Conservation (phyloP, 2,329 filamentous ascomycete species). For the Fusarium sp. region DNA sequence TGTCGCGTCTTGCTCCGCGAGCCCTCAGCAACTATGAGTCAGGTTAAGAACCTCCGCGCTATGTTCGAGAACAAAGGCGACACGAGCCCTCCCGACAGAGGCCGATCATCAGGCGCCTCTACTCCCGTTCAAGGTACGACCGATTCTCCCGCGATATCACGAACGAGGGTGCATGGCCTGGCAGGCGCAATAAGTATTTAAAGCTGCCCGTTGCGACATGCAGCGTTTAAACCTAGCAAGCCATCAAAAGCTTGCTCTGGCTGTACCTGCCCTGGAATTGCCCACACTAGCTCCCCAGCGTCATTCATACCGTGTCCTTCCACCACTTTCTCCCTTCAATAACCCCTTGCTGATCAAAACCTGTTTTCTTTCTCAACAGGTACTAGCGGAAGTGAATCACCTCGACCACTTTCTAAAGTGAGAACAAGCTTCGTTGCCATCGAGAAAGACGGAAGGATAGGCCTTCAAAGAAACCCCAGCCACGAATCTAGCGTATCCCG, state of each 20-base stretch:
- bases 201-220: constrained; percentile 20
- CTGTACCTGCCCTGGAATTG: constrained; percentile 37
- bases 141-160: constrained; percentile 21
- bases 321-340: constrained; percentile 31
- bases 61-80: constrained; percentile 83
- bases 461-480: constrained; percentile 60
- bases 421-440: constrained; percentile 81
- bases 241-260: constrained; percentile 24
- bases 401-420: constrained; percentile 79
- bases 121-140: constrained; percentile 52
- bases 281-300: constrained; percentile 32
- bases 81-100: constrained; percentile 75
- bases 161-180: constrained; percentile 17
- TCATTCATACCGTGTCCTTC: constrained; percentile 37
- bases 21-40: constrained; percentile 67
- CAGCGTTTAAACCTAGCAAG: constrained; percentile 23
- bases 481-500: constrained; percentile 56
- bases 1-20: constrained; percentile 20
- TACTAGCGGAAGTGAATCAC: constrained; percentile 61
- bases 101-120: constrained; percentile 72
- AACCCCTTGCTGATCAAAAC: constrained; percentile 43
- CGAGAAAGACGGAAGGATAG: constrained; percentile 73
- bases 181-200: constrained; percentile 22
- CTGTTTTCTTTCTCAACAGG: constrained; percentile 43
- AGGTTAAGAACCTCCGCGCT: constrained; percentile 80